Percentiles rank a stretch among this genome's conserved stretches.
phyloP scores from a whole-genome alignment of 495 filamentous ascomycete species.

The Glutinoglossum americanum region DNA sequence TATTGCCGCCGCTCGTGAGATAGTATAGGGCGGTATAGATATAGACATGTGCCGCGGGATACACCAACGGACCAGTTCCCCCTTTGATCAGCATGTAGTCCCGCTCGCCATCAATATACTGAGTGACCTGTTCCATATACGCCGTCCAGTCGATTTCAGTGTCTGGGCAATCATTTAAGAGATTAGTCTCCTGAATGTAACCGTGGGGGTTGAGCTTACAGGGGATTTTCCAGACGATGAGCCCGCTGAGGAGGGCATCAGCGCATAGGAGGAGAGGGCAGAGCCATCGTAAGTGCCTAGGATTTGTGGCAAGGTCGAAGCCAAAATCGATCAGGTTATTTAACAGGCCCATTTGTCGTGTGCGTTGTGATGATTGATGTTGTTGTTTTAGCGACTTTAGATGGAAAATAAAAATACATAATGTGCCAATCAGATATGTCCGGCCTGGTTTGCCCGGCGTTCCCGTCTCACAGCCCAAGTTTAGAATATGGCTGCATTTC shows the following conservation, averaged over 20 bases:
- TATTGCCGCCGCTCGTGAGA: constrained; percentile 61
- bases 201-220: constrained; percentile 30
- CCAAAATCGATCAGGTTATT: not conserved
- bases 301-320: not conserved
- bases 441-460: no score
- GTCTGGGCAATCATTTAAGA: constrained; percentile 29
- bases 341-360: not conserved
- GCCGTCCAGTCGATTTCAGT: constrained; percentile 96
- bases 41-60: constrained; percentile 84
- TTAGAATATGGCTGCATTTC: no score
- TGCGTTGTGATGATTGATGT: not conserved
- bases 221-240: constrained; percentile 67
- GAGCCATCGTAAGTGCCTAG: constrained; percentile 27
- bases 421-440: no score
- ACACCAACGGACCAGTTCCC: constrained; percentile 80
- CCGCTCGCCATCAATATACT: constrained; percentile 62
- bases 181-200: not conserved
- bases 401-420: no score
- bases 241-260: constrained; percentile 49
- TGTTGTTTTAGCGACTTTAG: no score
- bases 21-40: constrained; percentile 63
- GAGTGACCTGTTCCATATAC: constrained; percentile 82
- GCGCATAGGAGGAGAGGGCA: constrained; percentile 44
- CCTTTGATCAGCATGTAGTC: constrained; percentile 75
- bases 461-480: no score